phyloP scores from a whole-genome alignment of 805 yeast species.

The baker's yeast (Saccharomyces cerevisiae) region DNA sequence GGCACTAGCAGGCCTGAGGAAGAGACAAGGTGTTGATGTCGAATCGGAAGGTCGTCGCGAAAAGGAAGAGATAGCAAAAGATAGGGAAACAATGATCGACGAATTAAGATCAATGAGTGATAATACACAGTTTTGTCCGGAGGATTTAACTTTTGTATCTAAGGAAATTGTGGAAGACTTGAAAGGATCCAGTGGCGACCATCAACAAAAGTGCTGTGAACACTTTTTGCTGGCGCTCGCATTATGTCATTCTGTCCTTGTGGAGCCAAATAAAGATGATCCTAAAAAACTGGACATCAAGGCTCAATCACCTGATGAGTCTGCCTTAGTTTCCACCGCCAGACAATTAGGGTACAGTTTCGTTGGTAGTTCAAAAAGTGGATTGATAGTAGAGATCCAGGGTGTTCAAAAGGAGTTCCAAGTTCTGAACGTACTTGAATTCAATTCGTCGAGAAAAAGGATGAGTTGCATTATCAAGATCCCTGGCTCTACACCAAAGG shows the following conservation, averaged over 20 bases:
- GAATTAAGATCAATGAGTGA: constrained; percentile 33
- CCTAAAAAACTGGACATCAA: constrained; percentile 50
- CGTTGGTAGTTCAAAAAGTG: constrained; percentile 56
- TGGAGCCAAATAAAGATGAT: constrained; percentile 56
- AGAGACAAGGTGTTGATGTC: constrained; percentile 69
- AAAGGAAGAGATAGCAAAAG: constrained; percentile 45
- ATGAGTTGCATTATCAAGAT: constrained; percentile 76
- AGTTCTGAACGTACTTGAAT: constrained; percentile 62
- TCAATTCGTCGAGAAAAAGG: constrained; percentile 78
- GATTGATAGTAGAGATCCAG: constrained; percentile 57
- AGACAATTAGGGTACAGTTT: constrained; percentile 69
- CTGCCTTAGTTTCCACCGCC: constrained; percentile 78
- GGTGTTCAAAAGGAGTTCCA: constrained; percentile 68
- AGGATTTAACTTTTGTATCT: constrained; percentile 64
- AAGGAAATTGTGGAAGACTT: constrained; percentile 55
- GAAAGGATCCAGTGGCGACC: constrained; percentile 36
- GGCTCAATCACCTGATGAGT: constrained; percentile 86
- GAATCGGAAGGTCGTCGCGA: constrained; percentile 50
- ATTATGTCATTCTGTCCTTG: constrained; percentile 69
- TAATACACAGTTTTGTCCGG: constrained; percentile 40
- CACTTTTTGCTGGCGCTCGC: constrained; percentile 74
- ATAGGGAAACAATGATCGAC: constrained; percentile 49
- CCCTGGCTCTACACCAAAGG: constrained; percentile 39
- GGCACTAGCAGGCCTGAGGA: constrained; percentile 70
- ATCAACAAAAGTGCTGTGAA: constrained; percentile 52